Evolutionary conservation across 1,139 yeast species (phyloP).

Genomic region (Saccharomyces hybrid): DNA sequence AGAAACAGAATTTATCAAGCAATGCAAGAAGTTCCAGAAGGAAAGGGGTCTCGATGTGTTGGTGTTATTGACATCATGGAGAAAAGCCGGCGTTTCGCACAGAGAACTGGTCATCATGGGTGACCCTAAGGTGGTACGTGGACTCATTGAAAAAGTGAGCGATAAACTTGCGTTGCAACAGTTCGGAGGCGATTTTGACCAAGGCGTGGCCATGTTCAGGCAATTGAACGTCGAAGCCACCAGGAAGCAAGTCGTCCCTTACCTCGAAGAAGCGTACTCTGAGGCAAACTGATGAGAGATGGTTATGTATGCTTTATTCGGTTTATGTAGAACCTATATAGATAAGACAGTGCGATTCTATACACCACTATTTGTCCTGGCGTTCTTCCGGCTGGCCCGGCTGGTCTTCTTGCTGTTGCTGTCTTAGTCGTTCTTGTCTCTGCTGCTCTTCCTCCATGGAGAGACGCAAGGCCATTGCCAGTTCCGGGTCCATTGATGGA

Average conservation of each 20-base stretch:
- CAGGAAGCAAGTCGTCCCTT: constrained; percentile 82
- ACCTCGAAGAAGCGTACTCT: constrained; percentile 16
- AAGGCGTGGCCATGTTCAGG: constrained; percentile 33
- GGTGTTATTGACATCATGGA: constrained; percentile 57
- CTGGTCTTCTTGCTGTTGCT: constrained; percentile 15
- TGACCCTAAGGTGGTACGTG: not conserved
- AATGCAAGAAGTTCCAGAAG: constrained; percentile 34
- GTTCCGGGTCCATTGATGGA: constrained; percentile 92
- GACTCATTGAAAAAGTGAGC: constrained; percentile 30
- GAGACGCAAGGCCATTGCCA: constrained; percentile 74
- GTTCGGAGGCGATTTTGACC: constrained; percentile 4
- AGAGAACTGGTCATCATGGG: constrained; percentile 47
- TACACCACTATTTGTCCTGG: not conserved
- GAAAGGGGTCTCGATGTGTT: constrained; percentile 44
- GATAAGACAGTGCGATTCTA: not conserved
- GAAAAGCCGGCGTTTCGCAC: constrained; percentile 39
- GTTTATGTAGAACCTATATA: not conserved
- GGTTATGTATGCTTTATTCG: not conserved
- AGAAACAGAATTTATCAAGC: constrained; percentile 33
- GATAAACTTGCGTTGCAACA: constrained; percentile 33
- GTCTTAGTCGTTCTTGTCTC: constrained; percentile 34
- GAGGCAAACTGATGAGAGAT: not conserved
- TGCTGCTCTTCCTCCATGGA: constrained; percentile 39
- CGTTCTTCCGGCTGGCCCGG: not conserved
- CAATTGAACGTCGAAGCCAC: constrained; percentile 58